phyloP scores from a whole-genome alignment of 2,329 filamentous ascomycete genomes.

The Cladobotryum mycophilum region DNA sequence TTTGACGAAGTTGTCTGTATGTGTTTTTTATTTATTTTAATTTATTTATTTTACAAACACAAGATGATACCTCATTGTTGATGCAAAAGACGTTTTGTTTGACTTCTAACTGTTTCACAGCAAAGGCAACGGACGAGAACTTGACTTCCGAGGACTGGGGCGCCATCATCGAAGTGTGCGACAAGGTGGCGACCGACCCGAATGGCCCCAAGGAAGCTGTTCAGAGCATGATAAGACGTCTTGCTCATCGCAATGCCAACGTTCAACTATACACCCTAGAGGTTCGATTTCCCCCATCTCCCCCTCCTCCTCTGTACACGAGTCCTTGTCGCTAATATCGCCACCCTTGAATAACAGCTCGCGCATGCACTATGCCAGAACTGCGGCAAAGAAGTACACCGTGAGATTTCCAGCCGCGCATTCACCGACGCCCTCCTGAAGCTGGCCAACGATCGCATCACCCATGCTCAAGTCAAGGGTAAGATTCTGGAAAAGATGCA shows the following conservation, averaged over 20 bases:
- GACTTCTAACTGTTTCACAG: constrained; percentile 28
- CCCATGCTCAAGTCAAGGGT: constrained; percentile 90
- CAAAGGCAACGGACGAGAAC: constrained; percentile 92
- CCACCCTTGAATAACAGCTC: constrained; percentile 46
- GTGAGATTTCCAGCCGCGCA: constrained; percentile 81
- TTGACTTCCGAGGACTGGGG: constrained; percentile 75
- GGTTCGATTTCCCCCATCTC: constrained; percentile 35
- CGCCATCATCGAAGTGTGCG: constrained; percentile 58
- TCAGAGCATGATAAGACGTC: constrained; percentile 81
- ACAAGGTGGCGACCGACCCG: constrained; percentile 48
- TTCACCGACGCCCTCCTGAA: constrained; percentile 92
- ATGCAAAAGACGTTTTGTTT: too few species aligned
- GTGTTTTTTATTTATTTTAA: constrained; percentile 20
- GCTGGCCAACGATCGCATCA: constrained; percentile 89
- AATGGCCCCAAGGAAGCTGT: constrained; percentile 75
- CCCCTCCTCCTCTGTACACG: constrained; percentile 1
- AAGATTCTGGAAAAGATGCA: constrained; percentile 97
- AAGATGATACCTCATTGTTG: too few species aligned
- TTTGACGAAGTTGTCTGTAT: constrained; percentile 56
- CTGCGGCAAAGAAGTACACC: constrained; percentile 79
- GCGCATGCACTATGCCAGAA: constrained; percentile 90
- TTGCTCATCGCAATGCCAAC: constrained; percentile 91
- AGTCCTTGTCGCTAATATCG: background rate
- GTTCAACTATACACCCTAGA: constrained; percentile 93
- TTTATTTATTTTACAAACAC: background rate